Conservation (phyloP, 2,329 filamentous ascomycete species). For the Alternaria solani region DNA sequence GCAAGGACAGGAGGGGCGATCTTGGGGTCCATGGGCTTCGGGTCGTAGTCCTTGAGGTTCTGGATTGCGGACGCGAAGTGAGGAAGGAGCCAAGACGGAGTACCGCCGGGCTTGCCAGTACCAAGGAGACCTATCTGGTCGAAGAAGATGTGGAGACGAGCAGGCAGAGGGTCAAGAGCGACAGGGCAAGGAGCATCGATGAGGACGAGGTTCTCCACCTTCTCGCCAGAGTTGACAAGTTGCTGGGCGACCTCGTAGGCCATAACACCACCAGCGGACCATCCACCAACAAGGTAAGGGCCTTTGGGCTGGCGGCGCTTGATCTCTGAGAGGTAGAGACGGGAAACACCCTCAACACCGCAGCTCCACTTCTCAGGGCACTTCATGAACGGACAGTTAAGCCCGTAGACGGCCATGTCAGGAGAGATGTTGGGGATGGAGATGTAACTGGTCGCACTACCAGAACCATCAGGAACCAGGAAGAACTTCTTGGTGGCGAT, state of each 20-base stretch:
- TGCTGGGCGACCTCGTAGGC: conserved; percentile 62
- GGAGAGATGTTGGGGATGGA: conserved; percentile 63
- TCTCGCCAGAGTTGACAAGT: conserved; percentile 58
- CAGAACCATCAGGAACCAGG: conserved; percentile 62
- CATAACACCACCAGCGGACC: conserved; percentile 65
- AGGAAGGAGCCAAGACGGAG: conserved; percentile 75
- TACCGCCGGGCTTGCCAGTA: conserved; percentile 65
- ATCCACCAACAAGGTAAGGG: conserved; percentile 63
- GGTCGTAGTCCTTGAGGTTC: conserved; percentile 73
- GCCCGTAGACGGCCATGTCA: conserved; percentile 61
- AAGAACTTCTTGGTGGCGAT: conserved; percentile 64
- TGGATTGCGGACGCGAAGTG: conserved; percentile 75
- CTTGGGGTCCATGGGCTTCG: conserved; percentile 67
- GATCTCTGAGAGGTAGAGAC: conserved; percentile 73
- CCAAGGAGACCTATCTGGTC: conserved; percentile 75
- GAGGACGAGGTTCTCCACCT: conserved; percentile 60
- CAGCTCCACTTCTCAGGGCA: conserved; percentile 70
- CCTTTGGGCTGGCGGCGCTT: conserved; percentile 73
- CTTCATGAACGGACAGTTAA: conserved; percentile 78
- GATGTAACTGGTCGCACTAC: conserved; percentile 73
- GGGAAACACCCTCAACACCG: conserved; percentile 70
- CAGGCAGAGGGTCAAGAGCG: conserved; percentile 59
- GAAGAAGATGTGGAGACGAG: conserved; percentile 74
- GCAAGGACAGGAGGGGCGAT: conserved; percentile 68
- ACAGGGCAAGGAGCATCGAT: conserved; percentile 64